phyloP scores from a whole-genome alignment of 148 eudicot genomes.

The Cornus florida region DNA sequence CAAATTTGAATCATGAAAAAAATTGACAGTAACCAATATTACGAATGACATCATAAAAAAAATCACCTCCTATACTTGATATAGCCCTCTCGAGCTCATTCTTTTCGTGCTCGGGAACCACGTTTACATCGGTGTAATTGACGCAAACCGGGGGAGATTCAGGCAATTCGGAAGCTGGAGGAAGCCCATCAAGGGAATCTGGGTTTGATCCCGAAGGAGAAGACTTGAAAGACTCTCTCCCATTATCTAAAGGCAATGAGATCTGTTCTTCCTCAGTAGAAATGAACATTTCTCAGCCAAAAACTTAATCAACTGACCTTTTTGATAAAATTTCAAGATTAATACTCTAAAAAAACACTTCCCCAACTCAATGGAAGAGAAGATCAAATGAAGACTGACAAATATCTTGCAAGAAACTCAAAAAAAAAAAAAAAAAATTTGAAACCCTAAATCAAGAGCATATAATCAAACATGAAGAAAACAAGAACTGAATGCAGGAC shows the following conservation, averaged over 20 bases:
- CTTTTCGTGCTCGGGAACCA: constrained; percentile 43
- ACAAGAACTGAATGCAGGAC: not conserved
- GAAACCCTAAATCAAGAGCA: not conserved
- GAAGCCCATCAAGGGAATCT: constrained; percentile 27
- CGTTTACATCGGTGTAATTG: constrained; percentile 33
- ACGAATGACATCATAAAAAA: not conserved
- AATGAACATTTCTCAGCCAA: not conserved
- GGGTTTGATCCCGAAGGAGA: constrained; percentile 16
- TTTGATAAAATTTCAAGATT: not conserved
- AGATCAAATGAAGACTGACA: not conserved
- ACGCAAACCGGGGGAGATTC: constrained; percentile 17
- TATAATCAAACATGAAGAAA: not conserved
- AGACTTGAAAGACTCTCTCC: constrained; percentile 22
- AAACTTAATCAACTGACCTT: not conserved
- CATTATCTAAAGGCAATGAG: constrained; percentile 36
- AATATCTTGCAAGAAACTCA: no score
- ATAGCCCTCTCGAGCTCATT: constrained; percentile 37
- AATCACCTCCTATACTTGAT: constrained; percentile 49
- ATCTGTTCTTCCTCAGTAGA: constrained; percentile 30
- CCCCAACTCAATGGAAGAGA: not conserved
- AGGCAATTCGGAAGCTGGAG: constrained; percentile 13
- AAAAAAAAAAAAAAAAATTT: no score
- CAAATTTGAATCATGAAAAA: not conserved
- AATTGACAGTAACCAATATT: not conserved
- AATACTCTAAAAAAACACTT: not conserved